Conservation (phyloP, 306 rosid species). For the Sindora glabra region DNA sequence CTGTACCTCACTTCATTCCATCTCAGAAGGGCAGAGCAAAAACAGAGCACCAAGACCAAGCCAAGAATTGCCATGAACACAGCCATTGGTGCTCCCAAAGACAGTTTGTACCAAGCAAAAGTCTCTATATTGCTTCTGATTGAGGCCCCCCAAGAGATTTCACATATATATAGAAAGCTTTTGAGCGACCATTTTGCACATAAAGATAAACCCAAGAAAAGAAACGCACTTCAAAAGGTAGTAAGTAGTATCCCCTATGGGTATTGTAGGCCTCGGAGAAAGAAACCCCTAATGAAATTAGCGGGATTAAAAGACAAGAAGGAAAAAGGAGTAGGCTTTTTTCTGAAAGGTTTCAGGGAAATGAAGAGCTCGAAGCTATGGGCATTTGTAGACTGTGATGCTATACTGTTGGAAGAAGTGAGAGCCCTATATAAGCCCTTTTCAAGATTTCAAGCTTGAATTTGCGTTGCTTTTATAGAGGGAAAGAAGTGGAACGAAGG, state of each 20-base stretch:
- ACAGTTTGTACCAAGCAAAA: too few species aligned
- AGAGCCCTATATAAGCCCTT: slow-evolving; percentile 14
- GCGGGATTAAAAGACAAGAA: slow-evolving; percentile 8
- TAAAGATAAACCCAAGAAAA: slow-evolving; percentile 26
- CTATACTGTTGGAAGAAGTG: slow-evolving; percentile 22
- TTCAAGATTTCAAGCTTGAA: slow-evolving; percentile 17
- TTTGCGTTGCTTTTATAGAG: slow-evolving; percentile 9
- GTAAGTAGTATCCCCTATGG: too few species aligned
- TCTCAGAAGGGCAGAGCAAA: slow-evolving; percentile 78
- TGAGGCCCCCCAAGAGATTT: slow-evolving; percentile 28
- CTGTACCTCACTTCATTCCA: slow-evolving; percentile 81
- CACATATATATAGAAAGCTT: slow-evolving; percentile 59
- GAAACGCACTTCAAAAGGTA: too few species aligned
- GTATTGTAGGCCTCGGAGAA: slow-evolving; percentile 12
- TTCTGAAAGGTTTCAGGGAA: slow-evolving; percentile 20
- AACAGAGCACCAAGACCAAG: slow-evolving; percentile 51
- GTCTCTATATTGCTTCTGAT: too few species aligned
- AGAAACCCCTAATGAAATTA: slow-evolving; percentile 8
- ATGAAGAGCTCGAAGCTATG: slow-evolving; percentile 8
- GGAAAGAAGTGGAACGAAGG: too few species aligned
- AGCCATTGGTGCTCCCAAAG: slow-evolving; percentile 81
- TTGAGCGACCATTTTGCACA: slow-evolving; percentile 29
- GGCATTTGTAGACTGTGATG: background rate
- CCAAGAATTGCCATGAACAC: slow-evolving; percentile 32
- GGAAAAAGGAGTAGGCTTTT: slow-evolving; percentile 5